Evolutionary conservation across 805 yeast species (phyloP).

Genomic region (Ogataea nakhonphanomensis): DNA sequence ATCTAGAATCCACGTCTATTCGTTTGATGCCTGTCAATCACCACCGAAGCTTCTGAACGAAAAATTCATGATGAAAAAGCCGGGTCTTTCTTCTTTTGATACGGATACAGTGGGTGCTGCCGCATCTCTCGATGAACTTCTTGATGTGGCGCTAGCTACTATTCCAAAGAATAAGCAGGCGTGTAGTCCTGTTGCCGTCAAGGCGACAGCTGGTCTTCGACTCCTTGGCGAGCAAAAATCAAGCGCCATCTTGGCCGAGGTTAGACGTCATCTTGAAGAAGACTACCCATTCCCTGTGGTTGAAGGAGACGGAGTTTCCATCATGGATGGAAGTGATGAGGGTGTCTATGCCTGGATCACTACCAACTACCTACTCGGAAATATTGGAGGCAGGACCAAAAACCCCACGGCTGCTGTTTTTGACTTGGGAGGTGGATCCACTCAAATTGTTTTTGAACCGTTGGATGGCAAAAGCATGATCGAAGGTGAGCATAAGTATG

Average conservation of each 20-base stretch:
- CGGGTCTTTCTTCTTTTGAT: slow-evolving; percentile 86
- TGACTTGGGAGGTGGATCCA: slow-evolving; percentile 97
- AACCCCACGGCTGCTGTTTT: slow-evolving; percentile 93
- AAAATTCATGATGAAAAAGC: slow-evolving; percentile 82
- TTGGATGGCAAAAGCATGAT: slow-evolving; percentile 58
- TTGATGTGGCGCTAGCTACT: slow-evolving; percentile 67
- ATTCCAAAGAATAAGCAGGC: slow-evolving; percentile 71
- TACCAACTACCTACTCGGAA: slow-evolving; percentile 87
- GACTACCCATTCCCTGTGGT: slow-evolving; percentile 93
- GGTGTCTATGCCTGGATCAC: slow-evolving; percentile 99
- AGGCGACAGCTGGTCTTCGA: slow-evolving; percentile 97
- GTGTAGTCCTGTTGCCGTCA: slow-evolving; percentile 93
- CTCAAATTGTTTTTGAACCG: slow-evolving; percentile 98
- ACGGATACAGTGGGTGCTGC: slow-evolving; percentile 85
- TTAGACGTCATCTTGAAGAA: slow-evolving; percentile 66
- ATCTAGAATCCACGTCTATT: slow-evolving; percentile 91
- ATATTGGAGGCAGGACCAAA: slow-evolving; percentile 78
- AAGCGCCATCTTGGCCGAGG: slow-evolving; percentile 67
- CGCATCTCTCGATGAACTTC: slow-evolving; percentile 76
- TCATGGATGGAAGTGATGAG: slow-evolving; percentile 96
- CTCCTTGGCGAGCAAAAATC: slow-evolving; percentile 76
- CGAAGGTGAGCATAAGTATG: slow-evolving; percentile 83
- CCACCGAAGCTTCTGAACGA: slow-evolving; percentile 82
- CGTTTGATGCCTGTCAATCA: slow-evolving; percentile 79
- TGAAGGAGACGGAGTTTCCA: slow-evolving; percentile 77